Base-by-base conservation (phyloP, 108 stramenopile genomes). In the Skeletonema tropicum region DNA sequence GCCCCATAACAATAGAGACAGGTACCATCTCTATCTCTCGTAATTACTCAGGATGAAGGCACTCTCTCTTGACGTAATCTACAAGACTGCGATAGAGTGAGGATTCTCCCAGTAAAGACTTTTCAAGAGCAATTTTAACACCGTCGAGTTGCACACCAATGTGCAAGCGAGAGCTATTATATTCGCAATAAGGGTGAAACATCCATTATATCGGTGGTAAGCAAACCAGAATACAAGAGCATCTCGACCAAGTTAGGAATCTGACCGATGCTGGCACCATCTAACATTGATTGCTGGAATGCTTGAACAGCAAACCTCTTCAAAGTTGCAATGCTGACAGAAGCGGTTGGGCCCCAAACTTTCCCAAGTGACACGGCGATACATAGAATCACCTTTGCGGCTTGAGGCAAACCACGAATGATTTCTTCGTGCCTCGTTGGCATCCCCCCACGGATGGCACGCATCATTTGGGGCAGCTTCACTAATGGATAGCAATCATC, bases 61-160 rank as follows among this genome's bases (percentile, higher is more conserved):
- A n/a, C n/a, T 74, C 36, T 57, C 42, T 70, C 46, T 75, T 75
- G 41, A 88, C 69, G 49, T 64, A 75, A 6, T 82, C 73, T 33
- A 86, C 70, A 73, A 87, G 64, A 35, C 46, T 61, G 1, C 71
- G 45, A 68, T 80, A 89, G 32, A 86, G 83, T 6, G 17, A 42
- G 21, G 66, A 76, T 75, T 75, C 79, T 11, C 68, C 73, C 46
- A 79, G 21, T 32, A 91, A 64, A 36, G 70, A 75, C 26, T 86
- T 72, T 60, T 90, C 77, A 17, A 90, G 60, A 9, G 85, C 91
- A 49, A 60, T 69, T 59, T 83, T 88, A 36, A 92, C 86, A 71
- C 90, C 91, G 60, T 90, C 83, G 6, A 90, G 62, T 59, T 92
- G 91, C 11, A 79, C 73, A 60, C 85, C 91, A 62, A 92, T 75